Percentiles rank a stretch among this genome's conserved stretches.
phyloP scores from a whole-genome alignment of 257 asterid genomes.

The Schizonepeta tenuifolia region DNA sequence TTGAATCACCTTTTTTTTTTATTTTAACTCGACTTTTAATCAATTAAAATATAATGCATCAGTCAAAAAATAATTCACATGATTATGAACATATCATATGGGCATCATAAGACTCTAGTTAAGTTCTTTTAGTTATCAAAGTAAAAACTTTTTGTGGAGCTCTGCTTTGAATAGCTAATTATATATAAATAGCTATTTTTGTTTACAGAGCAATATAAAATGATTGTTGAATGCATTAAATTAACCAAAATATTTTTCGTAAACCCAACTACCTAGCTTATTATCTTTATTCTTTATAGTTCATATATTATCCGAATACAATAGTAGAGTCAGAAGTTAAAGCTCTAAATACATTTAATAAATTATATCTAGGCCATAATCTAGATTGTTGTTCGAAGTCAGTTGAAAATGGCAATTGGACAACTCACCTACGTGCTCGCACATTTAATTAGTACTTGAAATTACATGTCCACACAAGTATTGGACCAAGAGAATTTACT shows the following conservation, averaged over 20 bases:
- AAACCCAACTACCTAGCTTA: neutral
- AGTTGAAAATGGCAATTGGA: slow-evolving; percentile 23
- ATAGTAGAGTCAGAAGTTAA: neutral
- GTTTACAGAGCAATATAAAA: too few species aligned
- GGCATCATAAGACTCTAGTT: too few species aligned
- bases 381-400: neutral
- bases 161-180: too few species aligned
- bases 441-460: slow-evolving; percentile 33
- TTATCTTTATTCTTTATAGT: neutral
- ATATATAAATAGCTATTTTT: too few species aligned
- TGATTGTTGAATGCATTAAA: too few species aligned
- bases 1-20: too few species aligned
- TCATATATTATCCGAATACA: neutral
- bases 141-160: too few species aligned
- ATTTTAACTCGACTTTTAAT: neutral
- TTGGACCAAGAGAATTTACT: slow-evolving; percentile 23
- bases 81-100: too few species aligned
- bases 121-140: too few species aligned
- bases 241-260: too few species aligned
- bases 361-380: neutral
- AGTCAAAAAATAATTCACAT: too few species aligned
- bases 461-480: slow-evolving; percentile 24
- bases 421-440: slow-evolving; percentile 50
- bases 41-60: neutral
- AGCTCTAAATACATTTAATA: neutral